These are phyloP conservation scores for Akebia trifoliata DNA, from an alignment of 164 flowering plant genomes.

Conservation along the genomic window DNA sequence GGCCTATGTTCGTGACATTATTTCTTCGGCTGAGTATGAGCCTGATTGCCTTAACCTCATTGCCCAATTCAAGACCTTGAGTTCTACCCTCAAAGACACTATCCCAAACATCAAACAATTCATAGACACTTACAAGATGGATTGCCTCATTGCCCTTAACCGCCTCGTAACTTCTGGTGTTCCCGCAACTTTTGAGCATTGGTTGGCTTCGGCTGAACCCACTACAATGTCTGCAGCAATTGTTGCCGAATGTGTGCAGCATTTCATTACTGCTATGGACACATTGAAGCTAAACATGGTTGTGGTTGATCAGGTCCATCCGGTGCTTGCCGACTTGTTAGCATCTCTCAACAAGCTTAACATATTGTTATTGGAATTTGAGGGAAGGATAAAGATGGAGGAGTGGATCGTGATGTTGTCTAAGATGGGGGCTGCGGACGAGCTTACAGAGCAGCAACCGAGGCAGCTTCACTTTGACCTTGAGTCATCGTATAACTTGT, in stretches of 20 bases:
- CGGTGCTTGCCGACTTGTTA: slow-evolving; percentile 66
- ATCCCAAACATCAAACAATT: slow-evolving; percentile 80
- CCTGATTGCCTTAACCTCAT: slow-evolving; percentile 74
- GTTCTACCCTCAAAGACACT: slow-evolving; percentile 64
- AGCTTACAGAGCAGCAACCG: slow-evolving; percentile 91
- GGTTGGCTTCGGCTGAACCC: slow-evolving; percentile 51
- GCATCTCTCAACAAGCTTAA: slow-evolving; percentile 65
- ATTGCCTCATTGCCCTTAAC: slow-evolving; percentile 81
- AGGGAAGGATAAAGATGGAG: slow-evolving; percentile 82
- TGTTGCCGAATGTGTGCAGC: slow-evolving; percentile 91
- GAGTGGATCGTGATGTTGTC: slow-evolving; percentile 82
- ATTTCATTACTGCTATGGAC: slow-evolving; percentile 92
- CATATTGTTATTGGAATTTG: slow-evolving; percentile 67
- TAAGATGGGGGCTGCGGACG: slow-evolving; percentile 96
- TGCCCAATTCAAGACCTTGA: slow-evolving; percentile 79
- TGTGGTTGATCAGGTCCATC: slow-evolving; percentile 89
- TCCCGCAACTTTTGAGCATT: slow-evolving; percentile 90
- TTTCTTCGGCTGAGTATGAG: slow-evolving; percentile 67
- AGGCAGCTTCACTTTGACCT: slow-evolving; percentile 94
- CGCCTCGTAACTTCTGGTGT: slow-evolving; percentile 75
- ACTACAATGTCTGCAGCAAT: slow-evolving; percentile 55
- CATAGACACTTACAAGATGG: slow-evolving; percentile 81
- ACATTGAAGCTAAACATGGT: slow-evolving; percentile 83
- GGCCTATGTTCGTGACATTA: slow-evolving; percentile 75
- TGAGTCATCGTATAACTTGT: slow-evolving; percentile 88